These are phyloP conservation scores for Moricandia moricandioides DNA, from an alignment of 345 rosid genomes.

Conservation along the genomic window DNA sequence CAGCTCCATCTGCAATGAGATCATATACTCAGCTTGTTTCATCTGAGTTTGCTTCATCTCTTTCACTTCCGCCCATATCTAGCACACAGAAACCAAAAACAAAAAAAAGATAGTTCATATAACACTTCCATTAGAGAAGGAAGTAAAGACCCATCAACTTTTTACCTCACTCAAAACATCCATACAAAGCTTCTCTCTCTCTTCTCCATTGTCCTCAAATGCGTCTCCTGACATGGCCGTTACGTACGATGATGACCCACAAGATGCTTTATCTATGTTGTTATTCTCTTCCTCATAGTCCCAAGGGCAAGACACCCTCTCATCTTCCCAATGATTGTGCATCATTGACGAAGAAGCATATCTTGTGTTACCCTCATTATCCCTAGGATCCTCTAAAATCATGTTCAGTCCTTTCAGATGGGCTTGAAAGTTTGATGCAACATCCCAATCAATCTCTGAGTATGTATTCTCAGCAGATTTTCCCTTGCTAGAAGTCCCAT, in stretches of 20 bases:
- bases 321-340: constrained; percentile 29
- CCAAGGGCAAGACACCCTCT: not conserved
- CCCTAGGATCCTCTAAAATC: constrained; percentile 25
- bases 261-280: constrained; percentile 14
- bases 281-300: constrained; percentile 24
- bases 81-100: not conserved
- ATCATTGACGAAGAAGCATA: constrained; percentile 17
- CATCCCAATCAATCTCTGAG: constrained; percentile 25
- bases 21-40: constrained; percentile 41
- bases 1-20: constrained; percentile 50
- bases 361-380: not conserved
- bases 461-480: constrained; percentile 2
- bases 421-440: constrained; percentile 6
- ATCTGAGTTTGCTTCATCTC: constrained; percentile 43
- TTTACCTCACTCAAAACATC: constrained; percentile 41
- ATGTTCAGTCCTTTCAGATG: constrained; percentile 21
- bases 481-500: not conserved
- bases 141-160: not conserved
- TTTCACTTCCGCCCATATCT: constrained; percentile 43
- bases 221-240: constrained; percentile 30
- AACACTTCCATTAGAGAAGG: not conserved
- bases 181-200: constrained; percentile 2
- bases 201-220: constrained; percentile 18
- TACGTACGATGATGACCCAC: constrained; percentile 26
- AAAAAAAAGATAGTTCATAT: not conserved